Base-by-base conservation (phyloP, 345 rosid species). In the Ceriops decandra region DNA sequence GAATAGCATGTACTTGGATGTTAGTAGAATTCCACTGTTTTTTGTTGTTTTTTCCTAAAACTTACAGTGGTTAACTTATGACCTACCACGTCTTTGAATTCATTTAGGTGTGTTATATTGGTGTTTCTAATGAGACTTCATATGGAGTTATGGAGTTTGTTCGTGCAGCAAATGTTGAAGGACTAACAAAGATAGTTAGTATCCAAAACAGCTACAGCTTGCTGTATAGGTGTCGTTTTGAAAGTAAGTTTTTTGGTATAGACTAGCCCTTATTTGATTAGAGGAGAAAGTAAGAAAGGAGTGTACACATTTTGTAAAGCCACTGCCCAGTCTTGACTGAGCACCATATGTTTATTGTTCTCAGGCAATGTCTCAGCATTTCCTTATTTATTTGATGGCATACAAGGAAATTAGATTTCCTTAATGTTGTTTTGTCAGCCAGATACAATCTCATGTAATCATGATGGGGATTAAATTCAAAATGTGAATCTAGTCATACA, bases 131-230 rank as follows among this genome's bases (percentile, higher is more conserved):
- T 65, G 97, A 93, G 85, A 85, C 93, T 58, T 86, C 98, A 30
- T 93, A 80, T 71, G 98, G 98, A 70, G 92, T 93, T 31, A 93
- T 90, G 98, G 97, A 89, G 86, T 90, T 93, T 76, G 89, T 89
- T 68, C 86, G 84, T 76, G 86, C 97, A 15, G 87, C 96, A 62
- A 83, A 85, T 87, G 81, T 77, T 22, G 90, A 84, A 77, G 98
- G 92, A 64, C 79, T 93, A 31, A 92, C 96, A 49, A 90, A 93
- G 86, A 93, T 93, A 32, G 85, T 90, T 62, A 93, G 98, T 69
- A 90, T 90, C 78, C 97, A 93, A 64, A 93, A 93, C 78, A 83
- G 65, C 83, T 93, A 90, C 78, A 93, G 95, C 82, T 74, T 90
- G 69, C 79, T 93, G 60, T 83, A 76, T 66, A 84, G 97, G 77